Conservation (phyloP, 768 basidiomycete species). For the Tylopilus balloui region DNA sequence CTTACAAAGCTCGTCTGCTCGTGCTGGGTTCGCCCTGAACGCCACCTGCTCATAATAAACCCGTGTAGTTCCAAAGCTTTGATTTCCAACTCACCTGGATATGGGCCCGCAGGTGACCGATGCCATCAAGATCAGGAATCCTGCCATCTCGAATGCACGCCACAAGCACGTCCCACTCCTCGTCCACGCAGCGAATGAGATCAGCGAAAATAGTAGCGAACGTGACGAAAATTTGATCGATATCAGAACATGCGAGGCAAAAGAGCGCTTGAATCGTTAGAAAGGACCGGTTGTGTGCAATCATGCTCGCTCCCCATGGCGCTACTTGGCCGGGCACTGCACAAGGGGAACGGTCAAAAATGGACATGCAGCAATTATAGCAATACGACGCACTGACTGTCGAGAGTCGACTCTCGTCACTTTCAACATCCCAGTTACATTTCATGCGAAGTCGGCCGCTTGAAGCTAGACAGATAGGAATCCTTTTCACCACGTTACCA, state of each 20-base stretch:
- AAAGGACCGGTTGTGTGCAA: conserved; percentile 11
- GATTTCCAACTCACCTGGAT: conserved; percentile 5
- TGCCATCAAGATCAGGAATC: conserved; percentile 13
- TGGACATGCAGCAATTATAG: no score
- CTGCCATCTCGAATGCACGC: conserved; percentile 6
- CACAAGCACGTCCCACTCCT: conserved; percentile 9
- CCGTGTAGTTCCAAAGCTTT: neutral
- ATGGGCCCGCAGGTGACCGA: conserved; percentile 3
- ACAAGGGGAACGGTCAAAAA: neutral
- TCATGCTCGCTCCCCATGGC: conserved; percentile 8
- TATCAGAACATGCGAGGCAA: conserved; percentile 4
- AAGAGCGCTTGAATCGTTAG: conserved; percentile 17
- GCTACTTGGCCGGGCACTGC: conserved; percentile 8
- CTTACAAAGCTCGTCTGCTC: conserved; percentile 12
- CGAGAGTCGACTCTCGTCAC: conserved; percentile 10
- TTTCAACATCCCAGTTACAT: conserved; percentile 6
- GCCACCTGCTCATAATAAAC: neutral
- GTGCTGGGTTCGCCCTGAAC: conserved; percentile 4
- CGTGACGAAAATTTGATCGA: conserved; percentile 4
- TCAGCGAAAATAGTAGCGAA: conserved; percentile 12
- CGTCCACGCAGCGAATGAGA: conserved; percentile 5
- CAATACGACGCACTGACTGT: neutral
- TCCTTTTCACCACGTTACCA: neutral
- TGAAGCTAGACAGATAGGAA: conserved; percentile 2
- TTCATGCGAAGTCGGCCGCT: conserved; percentile 2